Percentiles rank a stretch among this genome's conserved stretches.
Conservation (phyloP, 805 yeast species). For the Dipodascopsis uninucleata region DNA sequence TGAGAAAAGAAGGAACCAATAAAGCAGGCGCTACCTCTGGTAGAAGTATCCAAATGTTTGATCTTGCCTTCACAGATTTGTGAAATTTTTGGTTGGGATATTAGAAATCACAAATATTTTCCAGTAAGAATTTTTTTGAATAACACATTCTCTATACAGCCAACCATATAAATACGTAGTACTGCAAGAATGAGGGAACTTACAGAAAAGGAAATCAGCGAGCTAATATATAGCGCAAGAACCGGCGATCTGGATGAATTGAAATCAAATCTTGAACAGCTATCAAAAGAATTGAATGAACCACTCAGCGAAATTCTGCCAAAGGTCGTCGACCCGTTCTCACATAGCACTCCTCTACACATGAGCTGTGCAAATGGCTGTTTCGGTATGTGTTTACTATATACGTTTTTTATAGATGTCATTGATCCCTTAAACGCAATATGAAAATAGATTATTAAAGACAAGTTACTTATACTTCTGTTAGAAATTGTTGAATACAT, state of each 20-base stretch:
- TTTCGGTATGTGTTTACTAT: conserved; percentile 38
- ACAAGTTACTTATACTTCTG: neutral
- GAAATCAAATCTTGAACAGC: conserved; percentile 59
- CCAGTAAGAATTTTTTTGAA: too few species aligned
- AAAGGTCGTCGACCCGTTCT: conserved; percentile 61
- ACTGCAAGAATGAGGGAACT: too few species aligned
- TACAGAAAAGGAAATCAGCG: conserved; percentile 73
- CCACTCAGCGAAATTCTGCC: conserved; percentile 34
- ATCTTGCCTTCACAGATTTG: too few species aligned
- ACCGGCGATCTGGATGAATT: conserved; percentile 80
- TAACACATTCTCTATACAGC: too few species aligned
- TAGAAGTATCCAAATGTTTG: too few species aligned
- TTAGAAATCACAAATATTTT: too few species aligned
- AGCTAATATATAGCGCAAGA: conserved; percentile 78
- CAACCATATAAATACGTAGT: too few species aligned
- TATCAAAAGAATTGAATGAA: conserved; percentile 22
- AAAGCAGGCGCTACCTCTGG: too few species aligned
- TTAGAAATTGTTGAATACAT: conserved; percentile 23
- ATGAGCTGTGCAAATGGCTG: conserved; percentile 98
- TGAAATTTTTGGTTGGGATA: too few species aligned
- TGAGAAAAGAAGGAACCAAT: too few species aligned
- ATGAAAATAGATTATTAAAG: too few species aligned
- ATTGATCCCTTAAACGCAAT: neutral
- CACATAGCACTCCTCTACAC: conserved; percentile 76
- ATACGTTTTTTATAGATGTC: neutral